phyloP scores from a whole-genome alignment of 129 eudicot genomes.

The Flaveria robusta region DNA sequence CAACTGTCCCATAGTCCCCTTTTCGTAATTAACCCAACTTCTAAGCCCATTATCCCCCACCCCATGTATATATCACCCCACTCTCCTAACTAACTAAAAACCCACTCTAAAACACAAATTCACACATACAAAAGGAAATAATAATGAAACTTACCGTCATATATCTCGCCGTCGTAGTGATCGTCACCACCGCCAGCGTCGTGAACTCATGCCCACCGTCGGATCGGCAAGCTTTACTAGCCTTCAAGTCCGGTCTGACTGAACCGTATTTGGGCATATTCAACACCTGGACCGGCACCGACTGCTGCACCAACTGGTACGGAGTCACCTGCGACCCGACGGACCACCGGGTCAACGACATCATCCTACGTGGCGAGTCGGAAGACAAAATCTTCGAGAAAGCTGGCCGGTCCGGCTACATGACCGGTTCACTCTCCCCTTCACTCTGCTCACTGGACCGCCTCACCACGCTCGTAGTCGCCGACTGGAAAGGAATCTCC shows the following conservation, averaged over 20 bases:
- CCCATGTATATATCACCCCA: conserved; percentile 23
- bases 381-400: conserved; percentile 68
- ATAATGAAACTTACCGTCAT: conserved; percentile 19
- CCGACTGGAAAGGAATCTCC: conserved; percentile 88
- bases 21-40: conserved; percentile 27
- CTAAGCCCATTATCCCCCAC: background rate
- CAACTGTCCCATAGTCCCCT: conserved; percentile 31
- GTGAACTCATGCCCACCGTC: conserved; percentile 65
- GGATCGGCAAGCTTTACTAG: conserved; percentile 66
- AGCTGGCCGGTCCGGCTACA: conserved; percentile 80
- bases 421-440: conserved; percentile 80
- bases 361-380: conserved; percentile 78
- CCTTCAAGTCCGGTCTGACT: conserved; percentile 47
- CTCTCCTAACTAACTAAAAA: background rate
- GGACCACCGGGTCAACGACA: conserved; percentile 67
- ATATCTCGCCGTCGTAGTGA: background rate
- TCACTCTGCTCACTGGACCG: conserved; percentile 66
- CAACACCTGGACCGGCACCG: conserved; percentile 66
- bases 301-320: conserved; percentile 78
- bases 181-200: conserved; percentile 14
- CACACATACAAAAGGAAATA: background rate
- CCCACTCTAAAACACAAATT: background rate
- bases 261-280: conserved; percentile 79
- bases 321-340: conserved; percentile 87
- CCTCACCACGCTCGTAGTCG: conserved; percentile 67